Conservation (phyloP, 1,284 basidiomycete genomes). For the Microbotryum scabiosae region DNA sequence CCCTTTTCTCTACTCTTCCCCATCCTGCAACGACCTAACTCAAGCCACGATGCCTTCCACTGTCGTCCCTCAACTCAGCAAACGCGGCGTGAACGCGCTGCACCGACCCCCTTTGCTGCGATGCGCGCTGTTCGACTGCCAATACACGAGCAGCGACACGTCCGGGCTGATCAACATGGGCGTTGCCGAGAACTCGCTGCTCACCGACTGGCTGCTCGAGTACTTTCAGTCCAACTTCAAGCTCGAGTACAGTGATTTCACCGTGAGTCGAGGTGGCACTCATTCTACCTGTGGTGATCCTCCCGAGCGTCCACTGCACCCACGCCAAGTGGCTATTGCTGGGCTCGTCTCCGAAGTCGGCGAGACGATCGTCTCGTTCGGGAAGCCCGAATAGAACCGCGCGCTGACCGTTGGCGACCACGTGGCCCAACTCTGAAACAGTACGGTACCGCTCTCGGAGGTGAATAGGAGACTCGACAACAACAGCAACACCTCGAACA, state of each 20-base stretch:
- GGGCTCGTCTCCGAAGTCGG: not conserved
- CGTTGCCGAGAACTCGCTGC: slow-evolving; percentile 42
- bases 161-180: slow-evolving; percentile 43
- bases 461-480: too few species aligned
- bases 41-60: too few species aligned
- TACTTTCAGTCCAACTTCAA: slow-evolving; percentile 38
- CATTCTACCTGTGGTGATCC: slow-evolving; percentile 34
- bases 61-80: too few species aligned
- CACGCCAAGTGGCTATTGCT: not conserved
- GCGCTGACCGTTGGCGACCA: too few species aligned
- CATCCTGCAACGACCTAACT: too few species aligned
- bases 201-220: slow-evolving; percentile 32
- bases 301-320: slow-evolving; percentile 10
- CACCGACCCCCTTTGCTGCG: slow-evolving; percentile 23
- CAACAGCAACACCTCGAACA: too few species aligned
- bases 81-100: slow-evolving; percentile 18
- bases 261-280: slow-evolving; percentile 5
- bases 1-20: too few species aligned
- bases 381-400: not conserved
- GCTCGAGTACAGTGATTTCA: slow-evolving; percentile 17
- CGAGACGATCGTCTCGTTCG: not conserved
- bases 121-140: slow-evolving; percentile 28
- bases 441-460: slow-evolving; percentile 20
- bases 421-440: not conserved
- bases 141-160: slow-evolving; percentile 34